Percentiles rank a stretch among this genome's conserved stretches.
These are phyloP conservation scores for Thozetella sp. DNA, from an alignment of 495 filamentous ascomycete species.

Conservation along the genomic window DNA sequence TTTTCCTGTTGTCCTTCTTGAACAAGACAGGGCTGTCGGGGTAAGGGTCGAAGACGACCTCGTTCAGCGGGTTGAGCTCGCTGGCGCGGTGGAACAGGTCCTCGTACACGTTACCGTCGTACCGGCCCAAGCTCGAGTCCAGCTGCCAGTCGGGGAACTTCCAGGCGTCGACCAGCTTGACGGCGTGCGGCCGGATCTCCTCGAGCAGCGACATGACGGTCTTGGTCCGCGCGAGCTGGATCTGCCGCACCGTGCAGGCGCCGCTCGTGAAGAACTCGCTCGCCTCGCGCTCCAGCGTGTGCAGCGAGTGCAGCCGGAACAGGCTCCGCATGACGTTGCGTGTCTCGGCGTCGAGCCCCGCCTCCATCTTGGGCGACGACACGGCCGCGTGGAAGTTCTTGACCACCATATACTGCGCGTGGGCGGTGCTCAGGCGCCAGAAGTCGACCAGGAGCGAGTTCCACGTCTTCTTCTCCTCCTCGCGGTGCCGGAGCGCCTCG, in stretches of 20 bases:
- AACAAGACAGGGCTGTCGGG: constrained; percentile 61
- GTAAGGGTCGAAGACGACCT: constrained; percentile 67
- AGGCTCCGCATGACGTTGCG: constrained; percentile 57
- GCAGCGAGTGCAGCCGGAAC: constrained; percentile 66
- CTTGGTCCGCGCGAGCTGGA: constrained; percentile 56
- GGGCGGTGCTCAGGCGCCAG: constrained; percentile 68
- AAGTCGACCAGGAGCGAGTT: constrained; percentile 74
- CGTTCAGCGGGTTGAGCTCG: constrained; percentile 69
- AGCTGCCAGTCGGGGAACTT: constrained; percentile 71
- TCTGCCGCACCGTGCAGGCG: constrained; percentile 66
- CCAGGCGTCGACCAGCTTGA: constrained; percentile 68
- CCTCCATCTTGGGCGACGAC: constrained; percentile 45
- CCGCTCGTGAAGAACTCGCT: constrained; percentile 67
- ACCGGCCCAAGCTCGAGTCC: constrained; percentile 63
- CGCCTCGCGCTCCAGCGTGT: constrained; percentile 66
- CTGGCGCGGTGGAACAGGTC: constrained; percentile 68
- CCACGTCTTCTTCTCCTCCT: constrained; percentile 70
- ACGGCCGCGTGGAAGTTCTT: constrained; percentile 69
- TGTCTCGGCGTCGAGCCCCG: constrained; percentile 54
- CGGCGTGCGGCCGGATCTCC: constrained; percentile 68
- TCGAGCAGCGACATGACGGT: constrained; percentile 65
- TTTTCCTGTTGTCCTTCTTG: constrained; percentile 50
- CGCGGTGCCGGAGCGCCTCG: constrained; percentile 70
- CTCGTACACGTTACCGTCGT: constrained; percentile 69
- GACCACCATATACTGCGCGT: constrained; percentile 70